Evolutionary conservation across 768 basidiomycete genomes (phyloP), one percentile per base, ranked within the genome.

Genomic region (Russula virescens): DNA sequence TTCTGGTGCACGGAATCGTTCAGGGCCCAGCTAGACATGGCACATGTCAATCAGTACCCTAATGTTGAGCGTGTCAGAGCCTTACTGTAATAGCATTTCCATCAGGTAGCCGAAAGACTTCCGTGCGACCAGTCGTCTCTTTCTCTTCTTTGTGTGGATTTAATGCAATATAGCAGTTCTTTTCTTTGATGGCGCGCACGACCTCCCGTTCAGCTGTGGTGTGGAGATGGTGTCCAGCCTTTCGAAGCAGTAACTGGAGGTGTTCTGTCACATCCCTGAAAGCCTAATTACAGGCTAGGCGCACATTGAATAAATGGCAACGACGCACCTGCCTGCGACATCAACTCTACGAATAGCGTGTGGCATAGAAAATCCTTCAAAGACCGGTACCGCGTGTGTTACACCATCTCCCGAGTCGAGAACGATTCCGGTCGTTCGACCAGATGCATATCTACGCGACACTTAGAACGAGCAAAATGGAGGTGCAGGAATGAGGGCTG

Each of bases 301-400:
- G 34, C 38, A 61, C 59, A 50, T 43, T 42, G 61, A 23, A n/a
- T 14, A 38, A 48, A 21, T 47, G 16, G 34, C 19, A 11, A 23
- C 35, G 61, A 71, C 80, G 66, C 72, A 91, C 93, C 95, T 83
- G 73, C 97, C 97, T 42, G 97, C 97, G 18, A 99, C 85, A 72
- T 99, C 97, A 49, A 99, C 90, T 68, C 97, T 82, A 46, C 94
- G 86, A 67, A 98, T 95, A 45, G 97, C 96, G 73, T 98, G 95
- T 47, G 95, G 94, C 93, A 98, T 98, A 7, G 94, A 95, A 79
- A 98, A 98, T 0, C 97, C 97, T 71, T 99, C 97, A 70, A 95
- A 99, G 19, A 99, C 95, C 4, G 97, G 97, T 3, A 99, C 97
- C 16, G 97, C 93, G 65, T 99, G 97, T 25, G 97, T 98, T 9